Percentiles rank a stretch among this genome's conserved stretches.
Conservation (phyloP, 2,329 filamentous ascomycete genomes). For the Colletotrichum tanaceti region DNA sequence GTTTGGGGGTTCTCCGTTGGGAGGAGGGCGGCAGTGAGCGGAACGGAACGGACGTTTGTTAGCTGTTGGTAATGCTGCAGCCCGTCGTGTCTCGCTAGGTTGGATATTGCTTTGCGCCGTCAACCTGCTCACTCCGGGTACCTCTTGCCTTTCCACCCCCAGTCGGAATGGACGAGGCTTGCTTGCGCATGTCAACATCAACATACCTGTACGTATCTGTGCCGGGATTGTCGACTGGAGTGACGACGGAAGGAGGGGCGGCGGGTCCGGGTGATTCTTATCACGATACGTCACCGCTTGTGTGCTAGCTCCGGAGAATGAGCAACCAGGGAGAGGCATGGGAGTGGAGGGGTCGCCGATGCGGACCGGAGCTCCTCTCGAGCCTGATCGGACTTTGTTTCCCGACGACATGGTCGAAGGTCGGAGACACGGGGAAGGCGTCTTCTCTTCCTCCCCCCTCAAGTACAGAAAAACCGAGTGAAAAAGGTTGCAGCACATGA, state of each 20-base stretch:
- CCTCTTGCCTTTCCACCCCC: neutral
- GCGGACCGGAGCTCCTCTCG: constrained; percentile 35
- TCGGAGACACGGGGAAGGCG: neutral
- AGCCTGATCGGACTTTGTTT: constrained; percentile 25
- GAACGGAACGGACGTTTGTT: constrained; percentile 30
- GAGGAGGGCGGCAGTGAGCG: constrained; percentile 1
- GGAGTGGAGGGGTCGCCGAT: constrained; percentile 19
- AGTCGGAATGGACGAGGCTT: neutral
- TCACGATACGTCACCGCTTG: constrained; percentile 33
- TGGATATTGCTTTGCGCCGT: neutral
- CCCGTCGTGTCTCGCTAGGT: constrained; percentile 21
- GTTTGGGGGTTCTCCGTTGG: neutral
- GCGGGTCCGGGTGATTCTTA: constrained; percentile 1
- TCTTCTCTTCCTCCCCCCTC: neutral
- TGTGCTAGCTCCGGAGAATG: constrained; percentile 33
- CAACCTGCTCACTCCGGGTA: constrained; percentile 14
- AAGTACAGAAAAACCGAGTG: neutral
- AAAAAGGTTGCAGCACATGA: constrained; percentile 7
- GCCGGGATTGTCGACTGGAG: neutral
- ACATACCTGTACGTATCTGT: neutral
- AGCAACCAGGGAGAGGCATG: constrained; percentile 13
- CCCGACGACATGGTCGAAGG: constrained; percentile 7
- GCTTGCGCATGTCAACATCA: neutral
- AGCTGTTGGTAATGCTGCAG: constrained; percentile 24
- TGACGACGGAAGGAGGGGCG: constrained; percentile 15